Evolutionary conservation across 208 protist genomes (phyloP).

Genomic region (Blechomonas ayalai): DNA sequence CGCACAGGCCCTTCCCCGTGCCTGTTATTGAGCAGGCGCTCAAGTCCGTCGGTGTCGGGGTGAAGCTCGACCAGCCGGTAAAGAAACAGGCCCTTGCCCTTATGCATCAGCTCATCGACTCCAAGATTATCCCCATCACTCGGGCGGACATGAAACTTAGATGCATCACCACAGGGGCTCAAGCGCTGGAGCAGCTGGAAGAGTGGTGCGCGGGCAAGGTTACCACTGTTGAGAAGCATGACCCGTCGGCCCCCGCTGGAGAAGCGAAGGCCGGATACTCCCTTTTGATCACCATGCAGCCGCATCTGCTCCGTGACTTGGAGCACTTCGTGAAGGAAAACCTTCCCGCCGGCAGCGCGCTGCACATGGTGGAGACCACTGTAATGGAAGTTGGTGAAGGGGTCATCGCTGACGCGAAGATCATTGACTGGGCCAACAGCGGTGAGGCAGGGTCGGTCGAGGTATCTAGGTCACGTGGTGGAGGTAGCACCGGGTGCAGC

Average conservation of each 20-base stretch:
- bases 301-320: slow-evolving; percentile 62
- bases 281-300: slow-evolving; percentile 54
- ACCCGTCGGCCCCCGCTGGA: not conserved
- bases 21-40: slow-evolving; percentile 94
- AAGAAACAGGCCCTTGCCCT: slow-evolving; percentile 93
- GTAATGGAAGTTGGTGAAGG: slow-evolving; percentile 38
- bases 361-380: slow-evolving; percentile 71
- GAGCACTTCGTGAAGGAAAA: slow-evolving; percentile 66
- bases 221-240: not conserved
- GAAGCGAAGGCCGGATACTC: slow-evolving; percentile 9
- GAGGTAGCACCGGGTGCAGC: not conserved
- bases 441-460: slow-evolving; percentile 3
- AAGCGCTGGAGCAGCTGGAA: slow-evolving; percentile 27
- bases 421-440: slow-evolving; percentile 7
- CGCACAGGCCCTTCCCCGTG: slow-evolving; percentile 79
- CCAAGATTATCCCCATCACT: slow-evolving; percentile 85
- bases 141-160: slow-evolving; percentile 93
- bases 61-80: slow-evolving; percentile 85
- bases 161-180: slow-evolving; percentile 40
- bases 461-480: not conserved
- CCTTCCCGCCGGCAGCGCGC: slow-evolving; percentile 42
- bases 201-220: slow-evolving; percentile 35
- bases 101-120: slow-evolving; percentile 86
- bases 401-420: slow-evolving; percentile 11
- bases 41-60: slow-evolving; percentile 88